Evolutionary conservation across 2,329 filamentous ascomycete species (phyloP).

Genomic region (Coniochaeta sp.): DNA sequence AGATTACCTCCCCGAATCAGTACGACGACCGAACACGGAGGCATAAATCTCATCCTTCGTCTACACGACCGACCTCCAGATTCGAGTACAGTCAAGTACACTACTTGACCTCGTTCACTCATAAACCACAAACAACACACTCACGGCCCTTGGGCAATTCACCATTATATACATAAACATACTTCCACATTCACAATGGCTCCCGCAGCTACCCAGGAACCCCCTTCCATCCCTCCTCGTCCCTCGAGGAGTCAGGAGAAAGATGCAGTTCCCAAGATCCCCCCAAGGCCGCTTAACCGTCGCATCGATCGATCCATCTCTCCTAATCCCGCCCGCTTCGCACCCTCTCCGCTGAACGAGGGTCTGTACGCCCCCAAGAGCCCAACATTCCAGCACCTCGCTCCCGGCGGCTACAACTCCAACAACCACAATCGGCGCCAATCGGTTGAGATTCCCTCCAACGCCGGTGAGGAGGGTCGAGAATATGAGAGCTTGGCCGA

Average conservation of each 20-base stretch:
- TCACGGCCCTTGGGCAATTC: background rate
- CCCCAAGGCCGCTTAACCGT: slow-evolving; percentile 64
- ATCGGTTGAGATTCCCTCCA: slow-evolving; percentile 72
- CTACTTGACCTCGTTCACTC: background rate
- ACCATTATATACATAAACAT: background rate
- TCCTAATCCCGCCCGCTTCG: slow-evolving; percentile 69
- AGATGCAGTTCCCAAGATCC: slow-evolving; percentile 57
- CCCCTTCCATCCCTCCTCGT: slow-evolving; percentile 49
- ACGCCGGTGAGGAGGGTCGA: slow-evolving; percentile 76
- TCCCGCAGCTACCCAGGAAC: slow-evolving; percentile 36
- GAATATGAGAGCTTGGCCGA: slow-evolving; percentile 65
- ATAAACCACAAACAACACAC: background rate
- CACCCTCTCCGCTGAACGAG: slow-evolving; percentile 80
- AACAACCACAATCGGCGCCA: slow-evolving; percentile 53
- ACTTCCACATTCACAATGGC: slow-evolving; percentile 35
- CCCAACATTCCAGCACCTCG: slow-evolving; percentile 23
- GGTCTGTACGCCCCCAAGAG: slow-evolving; percentile 44
- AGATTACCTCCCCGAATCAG: background rate
- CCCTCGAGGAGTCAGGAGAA: slow-evolving; percentile 44
- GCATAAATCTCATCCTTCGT: background rate
- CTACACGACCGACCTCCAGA: background rate
- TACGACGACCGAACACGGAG: background rate
- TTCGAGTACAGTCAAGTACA: background rate
- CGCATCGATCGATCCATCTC: slow-evolving; percentile 70
- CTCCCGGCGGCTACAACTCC: slow-evolving; percentile 15